Evolutionary conservation across 2,329 filamentous ascomycete genomes (phyloP).

Genomic region (Colletotrichum liriopes): DNA sequence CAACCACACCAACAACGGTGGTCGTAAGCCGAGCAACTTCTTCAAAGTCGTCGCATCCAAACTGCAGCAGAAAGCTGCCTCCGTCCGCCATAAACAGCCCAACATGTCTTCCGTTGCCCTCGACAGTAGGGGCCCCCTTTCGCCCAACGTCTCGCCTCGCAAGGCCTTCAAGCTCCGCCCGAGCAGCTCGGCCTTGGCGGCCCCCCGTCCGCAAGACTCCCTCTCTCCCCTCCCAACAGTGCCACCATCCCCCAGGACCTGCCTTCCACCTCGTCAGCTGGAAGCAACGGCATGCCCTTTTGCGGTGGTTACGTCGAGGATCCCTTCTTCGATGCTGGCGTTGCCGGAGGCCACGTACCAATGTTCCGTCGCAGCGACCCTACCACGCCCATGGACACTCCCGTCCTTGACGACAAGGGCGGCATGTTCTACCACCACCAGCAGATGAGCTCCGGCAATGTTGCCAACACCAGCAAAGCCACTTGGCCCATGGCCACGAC

Average conservation of each 20-base stretch:
- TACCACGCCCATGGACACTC: constrained; percentile 58
- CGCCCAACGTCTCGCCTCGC: constrained; percentile 47
- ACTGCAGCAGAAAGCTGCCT: constrained; percentile 57
- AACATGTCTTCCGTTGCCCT: constrained; percentile 42
- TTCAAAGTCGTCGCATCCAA: constrained; percentile 60
- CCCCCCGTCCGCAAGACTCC: constrained; percentile 45
- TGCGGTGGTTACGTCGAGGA: constrained; percentile 57
- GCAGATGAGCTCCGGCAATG: constrained; percentile 41
- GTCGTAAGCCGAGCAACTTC: constrained; percentile 56
- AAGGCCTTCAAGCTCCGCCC: constrained; percentile 52
- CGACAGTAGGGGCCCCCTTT: constrained; percentile 37
- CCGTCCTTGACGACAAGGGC: constrained; percentile 51
- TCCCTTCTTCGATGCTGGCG: constrained; percentile 54
- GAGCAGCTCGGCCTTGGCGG: constrained; percentile 43
- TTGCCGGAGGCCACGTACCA: constrained; percentile 48
- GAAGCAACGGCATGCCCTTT: constrained; percentile 47
- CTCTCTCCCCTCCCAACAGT: constrained; percentile 46
- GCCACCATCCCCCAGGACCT: constrained; percentile 47
- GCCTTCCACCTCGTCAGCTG: constrained; percentile 28
- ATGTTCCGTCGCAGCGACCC: constrained; percentile 51
- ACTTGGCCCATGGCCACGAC: constrained; percentile 46
- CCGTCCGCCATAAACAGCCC: constrained; percentile 47
- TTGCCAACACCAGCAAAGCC: constrained; percentile 45
- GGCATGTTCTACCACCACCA: constrained; percentile 49
- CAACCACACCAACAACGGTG: constrained; percentile 40